Conservation (phyloP, 1,284 basidiomycete species). For the Macrocystidia cucumis region DNA sequence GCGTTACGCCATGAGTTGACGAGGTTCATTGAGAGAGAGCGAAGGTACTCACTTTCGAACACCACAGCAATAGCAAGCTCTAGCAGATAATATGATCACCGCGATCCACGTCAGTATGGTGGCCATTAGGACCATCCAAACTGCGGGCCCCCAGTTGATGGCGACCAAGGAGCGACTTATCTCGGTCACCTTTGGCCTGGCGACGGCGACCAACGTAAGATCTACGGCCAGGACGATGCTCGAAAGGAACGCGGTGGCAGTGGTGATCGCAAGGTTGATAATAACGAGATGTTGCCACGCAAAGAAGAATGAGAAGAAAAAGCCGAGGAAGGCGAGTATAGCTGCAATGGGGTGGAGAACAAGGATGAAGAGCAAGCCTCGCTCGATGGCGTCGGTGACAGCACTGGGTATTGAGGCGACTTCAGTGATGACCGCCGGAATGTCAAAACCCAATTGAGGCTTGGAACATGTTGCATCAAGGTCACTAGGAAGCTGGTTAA, state of each 20-base stretch:
- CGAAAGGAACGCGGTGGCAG: slow-evolving; percentile 45
- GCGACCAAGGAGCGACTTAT: slow-evolving; percentile 34
- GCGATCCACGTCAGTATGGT: slow-evolving; percentile 50
- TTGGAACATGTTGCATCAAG: too few species aligned
- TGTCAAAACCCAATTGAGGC: slow-evolving; percentile 47
- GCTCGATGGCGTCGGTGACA: slow-evolving; percentile 37
- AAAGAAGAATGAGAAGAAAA: slow-evolving; percentile 49
- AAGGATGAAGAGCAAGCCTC: slow-evolving; percentile 49
- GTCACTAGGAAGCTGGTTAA: too few species aligned
- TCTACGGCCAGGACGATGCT: slow-evolving; percentile 53
- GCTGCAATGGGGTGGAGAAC: slow-evolving; percentile 59
- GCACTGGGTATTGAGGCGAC: slow-evolving; percentile 34
- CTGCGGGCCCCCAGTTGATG: slow-evolving; percentile 54
- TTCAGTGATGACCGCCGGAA: slow-evolving; percentile 31
- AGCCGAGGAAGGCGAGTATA: slow-evolving; percentile 45
- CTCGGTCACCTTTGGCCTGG: slow-evolving; percentile 32
- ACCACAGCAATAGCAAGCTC: slow-evolving; percentile 64
- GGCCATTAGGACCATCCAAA: slow-evolving; percentile 61
- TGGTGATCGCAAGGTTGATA: slow-evolving; percentile 46
- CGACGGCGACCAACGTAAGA: slow-evolving; percentile 48
- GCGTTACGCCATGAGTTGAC: too few species aligned
- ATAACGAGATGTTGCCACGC: slow-evolving; percentile 47
- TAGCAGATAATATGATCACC: slow-evolving; percentile 49
- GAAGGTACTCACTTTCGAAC: slow-evolving; percentile 27
- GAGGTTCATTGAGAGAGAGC: too few species aligned